Percentiles rank a stretch among this genome's conserved stretches.
Conservation (phyloP, 1,139 yeast species). For the Meyerozyma sp. region DNA sequence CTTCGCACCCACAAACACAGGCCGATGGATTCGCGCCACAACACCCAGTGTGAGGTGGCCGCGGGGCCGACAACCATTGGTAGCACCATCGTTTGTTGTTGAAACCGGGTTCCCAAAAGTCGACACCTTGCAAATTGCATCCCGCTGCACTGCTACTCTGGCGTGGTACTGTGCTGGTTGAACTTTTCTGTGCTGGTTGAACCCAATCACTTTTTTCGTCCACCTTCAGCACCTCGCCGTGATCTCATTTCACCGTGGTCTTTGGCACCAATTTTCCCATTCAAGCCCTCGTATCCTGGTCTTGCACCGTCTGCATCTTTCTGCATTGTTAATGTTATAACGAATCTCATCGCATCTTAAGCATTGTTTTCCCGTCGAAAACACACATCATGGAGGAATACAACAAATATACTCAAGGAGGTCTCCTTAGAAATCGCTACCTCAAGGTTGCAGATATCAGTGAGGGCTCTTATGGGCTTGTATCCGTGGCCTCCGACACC, state of each 20-base stretch:
- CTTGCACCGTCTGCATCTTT: not conserved
- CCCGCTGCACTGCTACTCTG: too few relatives aligned
- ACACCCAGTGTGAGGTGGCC: not conserved
- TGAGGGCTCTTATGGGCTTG: slow-evolving; percentile 92
- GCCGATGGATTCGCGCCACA: not conserved
- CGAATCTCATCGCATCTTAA: not conserved
- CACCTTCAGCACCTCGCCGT: too few relatives aligned
- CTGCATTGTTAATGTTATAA: not conserved
- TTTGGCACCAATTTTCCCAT: too few relatives aligned
- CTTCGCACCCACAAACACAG: not conserved
- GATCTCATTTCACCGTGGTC: too few relatives aligned
- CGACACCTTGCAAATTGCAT: too few relatives aligned
- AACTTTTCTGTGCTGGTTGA: too few relatives aligned
- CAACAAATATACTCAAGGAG: slow-evolving; percentile 56
- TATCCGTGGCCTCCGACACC: slow-evolving; percentile 77
- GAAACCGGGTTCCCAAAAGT: too few relatives aligned
- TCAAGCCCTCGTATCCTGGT: too few relatives aligned
- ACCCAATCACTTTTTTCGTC: too few relatives aligned
- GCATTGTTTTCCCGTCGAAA: not conserved
- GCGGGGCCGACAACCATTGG: not conserved
- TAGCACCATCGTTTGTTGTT: not conserved
- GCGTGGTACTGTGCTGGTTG: too few relatives aligned
- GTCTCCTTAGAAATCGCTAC: slow-evolving; percentile 59
- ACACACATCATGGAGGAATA: slow-evolving; percentile 36
- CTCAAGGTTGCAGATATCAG: slow-evolving; percentile 71